Percentiles rank a stretch among this genome's conserved stretches.
Evolutionary conservation across 495 filamentous ascomycete species (phyloP).

Genomic region (Glutinoglossum americanum): DNA sequence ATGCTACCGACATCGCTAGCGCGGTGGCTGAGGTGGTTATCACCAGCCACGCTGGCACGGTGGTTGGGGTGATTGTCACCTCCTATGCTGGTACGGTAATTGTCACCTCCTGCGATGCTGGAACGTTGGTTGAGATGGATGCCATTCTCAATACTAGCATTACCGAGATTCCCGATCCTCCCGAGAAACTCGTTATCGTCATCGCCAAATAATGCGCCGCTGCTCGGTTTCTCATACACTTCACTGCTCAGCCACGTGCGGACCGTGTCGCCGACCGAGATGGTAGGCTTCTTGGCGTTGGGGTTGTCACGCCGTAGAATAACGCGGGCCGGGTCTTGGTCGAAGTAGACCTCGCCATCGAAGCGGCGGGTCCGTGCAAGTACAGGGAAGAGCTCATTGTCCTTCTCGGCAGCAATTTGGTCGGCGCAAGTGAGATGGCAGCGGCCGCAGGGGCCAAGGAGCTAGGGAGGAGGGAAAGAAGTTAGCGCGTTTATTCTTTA

Average conservation of each 20-base stretch:
- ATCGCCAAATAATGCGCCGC: background rate
- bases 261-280: background rate
- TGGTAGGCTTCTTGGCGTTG: background rate
- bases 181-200: background rate
- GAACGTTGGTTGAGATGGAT: background rate
- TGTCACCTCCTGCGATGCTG: background rate
- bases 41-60: background rate
- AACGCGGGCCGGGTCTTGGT: background rate
- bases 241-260: background rate
- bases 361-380: conserved; percentile 66
- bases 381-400: conserved; percentile 73
- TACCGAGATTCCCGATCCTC: background rate
- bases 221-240: background rate
- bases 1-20: background rate
- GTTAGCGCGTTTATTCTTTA: background rate
- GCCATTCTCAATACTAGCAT: background rate
- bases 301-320: background rate
- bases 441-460: conserved; percentile 57
- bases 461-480: background rate
- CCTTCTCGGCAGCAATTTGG: conserved; percentile 54
- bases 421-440: conserved; percentile 95
- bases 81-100: background rate
- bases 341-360: conserved; percentile 32
- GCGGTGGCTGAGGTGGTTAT: background rate
- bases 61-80: background rate